Conservation (phyloP, 1,284 basidiomycete genomes). For the Bjerkandera adusta region DNA sequence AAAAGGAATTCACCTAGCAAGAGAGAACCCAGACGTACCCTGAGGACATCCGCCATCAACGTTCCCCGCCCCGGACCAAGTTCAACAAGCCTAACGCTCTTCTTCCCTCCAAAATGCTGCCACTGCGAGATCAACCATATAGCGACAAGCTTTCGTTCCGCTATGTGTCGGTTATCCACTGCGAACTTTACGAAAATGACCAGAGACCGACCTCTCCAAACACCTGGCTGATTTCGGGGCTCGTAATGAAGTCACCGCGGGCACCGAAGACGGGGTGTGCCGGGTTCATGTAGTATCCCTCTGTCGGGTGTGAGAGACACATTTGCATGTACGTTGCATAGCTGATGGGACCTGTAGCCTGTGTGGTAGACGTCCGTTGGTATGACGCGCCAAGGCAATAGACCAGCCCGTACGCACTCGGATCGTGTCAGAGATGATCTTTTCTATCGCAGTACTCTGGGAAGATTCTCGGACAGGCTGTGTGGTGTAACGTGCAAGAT, state of each 20-base stretch:
- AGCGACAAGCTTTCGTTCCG: constrained; percentile 62
- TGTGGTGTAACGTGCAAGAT: not conserved
- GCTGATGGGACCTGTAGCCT: constrained; percentile 87
- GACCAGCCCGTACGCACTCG: constrained; percentile 41
- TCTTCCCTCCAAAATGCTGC: constrained; percentile 53
- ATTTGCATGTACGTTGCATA: constrained; percentile 88
- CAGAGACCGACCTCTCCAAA: constrained; percentile 85
- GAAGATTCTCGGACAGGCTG: not conserved
- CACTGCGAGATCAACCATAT: constrained; percentile 88
- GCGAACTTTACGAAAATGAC: not conserved
- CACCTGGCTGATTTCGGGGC: constrained; percentile 94
- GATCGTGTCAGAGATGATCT: constrained; percentile 64
- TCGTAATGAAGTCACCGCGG: constrained; percentile 93
- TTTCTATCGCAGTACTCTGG: constrained; percentile 50
- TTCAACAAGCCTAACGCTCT: constrained; percentile 77
- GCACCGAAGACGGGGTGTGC: constrained; percentile 78
- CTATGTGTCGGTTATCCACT: not conserved
- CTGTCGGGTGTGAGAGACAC: constrained; percentile 81
- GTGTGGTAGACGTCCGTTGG: constrained; percentile 3
- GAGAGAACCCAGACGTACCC: constrained; percentile 49
- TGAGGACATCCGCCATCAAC: constrained; percentile 86
- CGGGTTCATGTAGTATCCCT: constrained; percentile 88
- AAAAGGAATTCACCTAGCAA: not conserved
- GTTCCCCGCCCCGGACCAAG: constrained; percentile 95
- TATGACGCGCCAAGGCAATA: not conserved